Evolutionary conservation across 2,329 filamentous ascomycete species (phyloP).

Genomic region (Graphilbum ipis-grandicollis): DNA sequence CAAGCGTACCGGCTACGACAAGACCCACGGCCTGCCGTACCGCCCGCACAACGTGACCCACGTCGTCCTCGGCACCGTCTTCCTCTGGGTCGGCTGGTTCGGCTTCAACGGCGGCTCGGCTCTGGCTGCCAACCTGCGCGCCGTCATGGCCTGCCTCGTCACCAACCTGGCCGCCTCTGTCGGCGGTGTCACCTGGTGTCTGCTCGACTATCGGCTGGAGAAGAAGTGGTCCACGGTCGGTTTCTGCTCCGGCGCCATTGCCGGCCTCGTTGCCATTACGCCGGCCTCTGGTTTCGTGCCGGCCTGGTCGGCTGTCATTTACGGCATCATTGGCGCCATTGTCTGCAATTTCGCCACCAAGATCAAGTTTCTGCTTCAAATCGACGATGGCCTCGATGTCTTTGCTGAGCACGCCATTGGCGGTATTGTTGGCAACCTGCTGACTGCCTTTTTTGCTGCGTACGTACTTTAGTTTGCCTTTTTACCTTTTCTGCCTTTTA

Average conservation of each 20-base stretch:
- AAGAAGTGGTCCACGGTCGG: constrained; percentile 87
- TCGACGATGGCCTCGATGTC: constrained; percentile 80
- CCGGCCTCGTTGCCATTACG: constrained; percentile 74
- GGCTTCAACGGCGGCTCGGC: constrained; percentile 87
- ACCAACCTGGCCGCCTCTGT: constrained; percentile 76
- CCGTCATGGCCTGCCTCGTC: constrained; percentile 76
- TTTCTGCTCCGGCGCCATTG: constrained; percentile 80
- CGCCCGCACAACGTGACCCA: constrained; percentile 59
- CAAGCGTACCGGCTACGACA: constrained; percentile 45
- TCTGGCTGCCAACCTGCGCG: constrained; percentile 65
- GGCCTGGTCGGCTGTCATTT: constrained; percentile 39
- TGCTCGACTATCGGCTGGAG: constrained; percentile 82
- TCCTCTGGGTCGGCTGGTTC: constrained; percentile 91
- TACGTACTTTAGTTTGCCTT: constrained; percentile 17
- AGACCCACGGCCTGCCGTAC: constrained; percentile 44
- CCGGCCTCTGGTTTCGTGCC: constrained; percentile 70
- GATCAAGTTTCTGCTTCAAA: constrained; percentile 54
- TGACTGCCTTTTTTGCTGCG: constrained; percentile 64
- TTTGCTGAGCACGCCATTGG: constrained; percentile 81
- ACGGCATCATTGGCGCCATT: constrained; percentile 41
- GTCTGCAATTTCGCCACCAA: constrained; percentile 78
- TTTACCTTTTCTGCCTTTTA: background rate
- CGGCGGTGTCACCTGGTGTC: constrained; percentile 66
- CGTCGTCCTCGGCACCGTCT: constrained; percentile 54
- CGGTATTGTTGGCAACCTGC: constrained; percentile 62